These are phyloP conservation scores for Trametes cingulata DNA, from an alignment of 768 basidiomycete genomes.

Conservation along the genomic window DNA sequence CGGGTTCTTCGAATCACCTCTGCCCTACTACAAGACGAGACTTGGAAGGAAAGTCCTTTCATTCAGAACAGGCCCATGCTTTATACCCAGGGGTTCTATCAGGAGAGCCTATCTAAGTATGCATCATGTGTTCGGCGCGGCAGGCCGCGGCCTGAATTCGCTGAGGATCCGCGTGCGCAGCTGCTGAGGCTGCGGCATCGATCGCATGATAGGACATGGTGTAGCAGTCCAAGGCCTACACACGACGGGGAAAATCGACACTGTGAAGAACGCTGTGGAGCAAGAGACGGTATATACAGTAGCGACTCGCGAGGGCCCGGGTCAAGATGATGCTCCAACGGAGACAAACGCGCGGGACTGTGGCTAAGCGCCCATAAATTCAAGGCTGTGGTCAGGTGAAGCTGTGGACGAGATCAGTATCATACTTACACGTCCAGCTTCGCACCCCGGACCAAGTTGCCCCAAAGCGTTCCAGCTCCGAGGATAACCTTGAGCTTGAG, in stretches of 20 bases:
- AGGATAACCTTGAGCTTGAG: neutral
- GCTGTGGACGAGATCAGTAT: no score
- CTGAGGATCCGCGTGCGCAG: neutral
- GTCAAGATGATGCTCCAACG: no score
- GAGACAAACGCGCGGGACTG: no score
- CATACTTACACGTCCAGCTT: no score
- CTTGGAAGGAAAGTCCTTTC: no score
- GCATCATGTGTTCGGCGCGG: conserved; percentile 8
- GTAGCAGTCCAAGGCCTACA: neutral
- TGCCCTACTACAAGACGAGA: no score
- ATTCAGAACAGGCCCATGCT: neutral
- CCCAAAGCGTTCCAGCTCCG: neutral
- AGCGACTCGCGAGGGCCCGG: no score
- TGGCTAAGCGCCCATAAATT: neutral
- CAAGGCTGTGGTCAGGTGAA: neutral
- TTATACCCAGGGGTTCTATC: neutral
- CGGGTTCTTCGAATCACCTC: no score
- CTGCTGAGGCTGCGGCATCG: neutral
- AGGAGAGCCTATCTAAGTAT: neutral
- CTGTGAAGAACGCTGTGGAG: no score
- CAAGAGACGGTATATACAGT: no score
- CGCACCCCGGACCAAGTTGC: neutral
- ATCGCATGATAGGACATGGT: neutral
- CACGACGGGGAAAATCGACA: neutral
- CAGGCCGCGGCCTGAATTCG: neutral